Conservation (phyloP, 257 asterid species). For the Jasminum sambac region DNA sequence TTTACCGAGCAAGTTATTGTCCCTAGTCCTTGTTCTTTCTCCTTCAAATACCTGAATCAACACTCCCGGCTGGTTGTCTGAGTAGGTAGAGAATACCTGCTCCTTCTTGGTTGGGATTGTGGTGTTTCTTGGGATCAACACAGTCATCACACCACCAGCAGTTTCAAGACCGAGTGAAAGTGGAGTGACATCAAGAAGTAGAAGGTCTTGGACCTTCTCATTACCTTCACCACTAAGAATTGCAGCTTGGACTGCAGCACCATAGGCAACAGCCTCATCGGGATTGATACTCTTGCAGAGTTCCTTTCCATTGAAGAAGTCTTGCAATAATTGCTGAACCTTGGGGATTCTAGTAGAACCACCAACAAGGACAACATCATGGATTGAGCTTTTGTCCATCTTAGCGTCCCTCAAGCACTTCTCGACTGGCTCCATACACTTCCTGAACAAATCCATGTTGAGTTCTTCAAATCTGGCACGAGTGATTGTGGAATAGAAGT, state of each 20-base stretch:
- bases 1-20: conserved; percentile 73
- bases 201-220: conserved; percentile 76
- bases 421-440: conserved; percentile 85
- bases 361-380: conserved; percentile 77
- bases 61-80: conserved; percentile 84
- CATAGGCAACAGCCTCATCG: conserved; percentile 84
- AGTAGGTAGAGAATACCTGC: conserved; percentile 79
- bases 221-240: conserved; percentile 82
- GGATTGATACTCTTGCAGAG: conserved; percentile 90
- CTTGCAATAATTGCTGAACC: conserved; percentile 74
- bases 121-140: conserved; percentile 75
- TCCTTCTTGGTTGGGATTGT: conserved; percentile 84
- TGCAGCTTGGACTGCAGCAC: conserved; percentile 91
- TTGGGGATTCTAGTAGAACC: conserved; percentile 83
- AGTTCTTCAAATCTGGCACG: conserved; percentile 85
- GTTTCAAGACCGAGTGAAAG: conserved; percentile 78
- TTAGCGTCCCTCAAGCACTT: conserved; percentile 80
- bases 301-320: conserved; percentile 83
- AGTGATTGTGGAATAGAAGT: conserved; percentile 73
- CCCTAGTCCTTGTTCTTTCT: conserved; percentile 71
- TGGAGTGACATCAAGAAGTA: conserved; percentile 75
- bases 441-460: conserved; percentile 80
- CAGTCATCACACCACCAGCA: conserved; percentile 91
- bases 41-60: conserved; percentile 86
- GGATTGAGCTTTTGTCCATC: conserved; percentile 74